Evolutionary conservation across 2,329 filamentous ascomycete genomes (phyloP).

Genomic region (Sclerotinia borealis): DNA sequence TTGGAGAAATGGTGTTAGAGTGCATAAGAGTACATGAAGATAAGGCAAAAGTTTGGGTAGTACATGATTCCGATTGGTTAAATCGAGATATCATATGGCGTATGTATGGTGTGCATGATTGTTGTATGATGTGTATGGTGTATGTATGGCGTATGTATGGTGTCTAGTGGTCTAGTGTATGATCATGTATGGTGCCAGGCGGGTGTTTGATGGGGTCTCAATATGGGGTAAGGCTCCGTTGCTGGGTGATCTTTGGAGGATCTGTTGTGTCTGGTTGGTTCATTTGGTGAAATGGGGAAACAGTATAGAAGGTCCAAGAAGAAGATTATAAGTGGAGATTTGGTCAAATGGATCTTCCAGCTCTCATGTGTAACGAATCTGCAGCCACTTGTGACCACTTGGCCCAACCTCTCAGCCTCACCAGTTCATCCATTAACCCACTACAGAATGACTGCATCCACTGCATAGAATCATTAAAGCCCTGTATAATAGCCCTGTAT

Average conservation of each 20-base stretch:
- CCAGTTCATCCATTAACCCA: background rate
- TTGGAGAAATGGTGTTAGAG: too few species aligned
- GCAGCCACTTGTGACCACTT: background rate
- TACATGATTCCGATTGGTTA: background rate
- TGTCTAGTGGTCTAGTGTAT: background rate
- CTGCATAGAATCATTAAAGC: background rate
- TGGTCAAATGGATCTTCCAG: background rate
- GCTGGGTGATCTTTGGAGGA: background rate
- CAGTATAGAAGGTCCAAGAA: background rate
- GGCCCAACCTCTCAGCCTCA: slow-evolving; percentile 1
- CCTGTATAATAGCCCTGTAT: background rate
- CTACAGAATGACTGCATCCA: background rate
- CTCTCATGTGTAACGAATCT: background rate
- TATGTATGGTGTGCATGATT: too few species aligned
- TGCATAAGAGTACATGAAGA: background rate
- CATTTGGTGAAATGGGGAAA: background rate
- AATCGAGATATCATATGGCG: background rate
- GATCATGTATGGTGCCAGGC: background rate
- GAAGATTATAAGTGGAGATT: background rate
- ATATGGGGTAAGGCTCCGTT: background rate
- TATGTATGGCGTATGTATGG: background rate
- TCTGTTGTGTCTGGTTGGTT: background rate
- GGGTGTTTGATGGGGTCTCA: background rate
- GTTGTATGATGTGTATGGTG: too few species aligned
- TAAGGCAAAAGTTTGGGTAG: background rate